These are phyloP conservation scores for Phyllosticta ampelicida DNA, from an alignment of 2,329 filamentous ascomycete genomes.

Conservation along the genomic window DNA sequence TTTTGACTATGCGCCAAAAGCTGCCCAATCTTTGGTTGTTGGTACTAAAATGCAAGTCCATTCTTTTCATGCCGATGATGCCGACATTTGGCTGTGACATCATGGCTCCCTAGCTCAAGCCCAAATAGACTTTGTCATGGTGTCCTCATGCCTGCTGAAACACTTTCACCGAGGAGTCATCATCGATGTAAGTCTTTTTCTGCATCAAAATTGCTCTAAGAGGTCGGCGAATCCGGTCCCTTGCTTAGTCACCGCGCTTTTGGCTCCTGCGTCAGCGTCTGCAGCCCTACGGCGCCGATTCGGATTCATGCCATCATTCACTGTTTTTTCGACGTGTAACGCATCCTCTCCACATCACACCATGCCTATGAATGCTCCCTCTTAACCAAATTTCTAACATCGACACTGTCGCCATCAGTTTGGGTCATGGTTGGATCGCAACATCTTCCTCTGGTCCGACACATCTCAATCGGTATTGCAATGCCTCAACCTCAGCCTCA, in stretches of 20 bases:
- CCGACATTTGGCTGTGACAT: background rate
- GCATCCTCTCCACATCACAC: background rate
- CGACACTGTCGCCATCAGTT: too few relatives aligned
- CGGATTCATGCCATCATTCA: background rate
- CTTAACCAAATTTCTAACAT: background rate
- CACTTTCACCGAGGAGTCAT: too few relatives aligned
- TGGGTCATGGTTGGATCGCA: background rate
- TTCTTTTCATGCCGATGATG: background rate
- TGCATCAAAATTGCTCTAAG: background rate
- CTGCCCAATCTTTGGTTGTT: background rate
- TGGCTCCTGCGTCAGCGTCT: background rate
- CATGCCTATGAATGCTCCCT: background rate
- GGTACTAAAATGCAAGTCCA: background rate
- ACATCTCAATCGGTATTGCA: too few relatives aligned
- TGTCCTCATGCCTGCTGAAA: background rate
- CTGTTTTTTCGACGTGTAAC: background rate
- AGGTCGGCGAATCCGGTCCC: conserved; percentile 1
- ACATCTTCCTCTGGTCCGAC: too few relatives aligned
- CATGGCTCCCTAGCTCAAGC: background rate
- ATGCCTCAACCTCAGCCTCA: too few relatives aligned
- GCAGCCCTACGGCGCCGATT: conserved; percentile 7
- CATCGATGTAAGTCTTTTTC: background rate
- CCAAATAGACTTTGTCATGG: background rate
- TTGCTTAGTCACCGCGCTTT: background rate
- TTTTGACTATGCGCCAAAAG: background rate